phyloP scores from a whole-genome alignment of 1,284 basidiomycete species.

The Ustilago xerochloae region DNA sequence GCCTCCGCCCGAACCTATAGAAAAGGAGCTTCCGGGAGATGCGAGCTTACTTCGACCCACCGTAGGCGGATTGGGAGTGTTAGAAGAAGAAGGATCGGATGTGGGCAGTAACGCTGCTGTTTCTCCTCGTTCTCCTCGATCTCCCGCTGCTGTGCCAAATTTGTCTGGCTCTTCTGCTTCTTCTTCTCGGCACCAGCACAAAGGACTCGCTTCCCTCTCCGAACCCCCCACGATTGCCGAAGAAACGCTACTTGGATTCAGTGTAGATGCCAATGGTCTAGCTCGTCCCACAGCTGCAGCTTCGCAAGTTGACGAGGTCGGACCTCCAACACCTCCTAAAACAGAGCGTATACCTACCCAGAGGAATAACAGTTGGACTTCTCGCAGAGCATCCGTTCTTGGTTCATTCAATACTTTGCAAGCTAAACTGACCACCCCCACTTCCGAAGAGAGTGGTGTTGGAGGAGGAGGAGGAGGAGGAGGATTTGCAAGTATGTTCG shows the following conservation, averaged over 20 bases:
- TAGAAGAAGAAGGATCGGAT: constrained; percentile 44
- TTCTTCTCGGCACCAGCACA: not conserved
- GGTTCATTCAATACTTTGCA: constrained; percentile 8
- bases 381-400: constrained; percentile 18
- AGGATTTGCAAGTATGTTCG: constrained; percentile 23
- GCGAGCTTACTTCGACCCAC: constrained; percentile 1
- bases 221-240: not conserved
- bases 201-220: constrained; percentile 4
- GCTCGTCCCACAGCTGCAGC: not conserved
- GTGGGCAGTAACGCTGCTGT: constrained; percentile 27
- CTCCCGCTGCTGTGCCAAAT: constrained; percentile 12
- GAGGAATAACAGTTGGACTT: not conserved
- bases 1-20: not conserved
- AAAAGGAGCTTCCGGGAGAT: too few relatives aligned
- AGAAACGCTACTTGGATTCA: constrained; percentile 22
- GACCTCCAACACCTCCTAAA: constrained; percentile 22
- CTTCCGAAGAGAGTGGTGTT: not conserved
- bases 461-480: not conserved
- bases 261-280: constrained; percentile 25
- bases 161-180: too few relatives aligned
- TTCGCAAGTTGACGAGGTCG: not conserved
- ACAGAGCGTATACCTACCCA: not conserved
- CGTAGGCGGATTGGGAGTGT: constrained; percentile 21
- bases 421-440: not conserved
- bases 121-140: constrained; percentile 32